Base-by-base conservation (phyloP, 306 rosid species). In the Datisca glomerata region DNA sequence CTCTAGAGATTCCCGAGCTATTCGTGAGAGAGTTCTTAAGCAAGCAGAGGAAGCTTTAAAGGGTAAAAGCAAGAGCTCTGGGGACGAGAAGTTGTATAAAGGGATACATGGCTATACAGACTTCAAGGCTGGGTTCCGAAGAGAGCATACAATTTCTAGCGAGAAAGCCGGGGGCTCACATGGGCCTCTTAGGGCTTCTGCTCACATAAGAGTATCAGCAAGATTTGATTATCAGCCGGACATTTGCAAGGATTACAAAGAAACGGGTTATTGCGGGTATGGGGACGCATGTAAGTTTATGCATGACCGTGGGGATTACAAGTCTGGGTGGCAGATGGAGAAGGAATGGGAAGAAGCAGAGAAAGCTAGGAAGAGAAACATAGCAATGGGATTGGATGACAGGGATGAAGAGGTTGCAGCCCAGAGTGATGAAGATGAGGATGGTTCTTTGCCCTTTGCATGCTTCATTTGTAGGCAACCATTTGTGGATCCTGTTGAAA, bases 241-340 rank as follows among this genome's bases (percentile, higher is more conserved):
- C 53, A 80, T 76, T 37, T 85, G 95, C 53, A 85, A 76, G 69
- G 95, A 85, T 57, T 85, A 77, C 64, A 85, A 85, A 68, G 87
- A 80, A 65, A 80, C 93, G 24, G 89, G 93, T 41, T 85, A 76
- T 39, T 77, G 89, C 65, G 93, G 93, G 12, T 80, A 80, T 45
- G 96, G 89, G 41, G 89, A 80, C 60, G 43, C 96, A 0, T 80
- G 89, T 53, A 80, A 85, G 59, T 85, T 85, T 53, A 77, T 80
- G 96, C 96, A 85, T 60, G 96, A 80, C 60, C 82, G 93, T n/a
- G 96, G 93, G 53, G 96, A 85, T 52, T 85, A 85, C 72, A 80
- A 85, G 63, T 59, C 93, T 43, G 93, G 96, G 18, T 85, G 96
- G 96, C 93, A 77, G 56, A 6, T 77, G 93, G 96, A 85, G 51